These are phyloP conservation scores for Plasmodium inui DNA, from an alignment of 169 alveolate species.

Conservation along the genomic window DNA sequence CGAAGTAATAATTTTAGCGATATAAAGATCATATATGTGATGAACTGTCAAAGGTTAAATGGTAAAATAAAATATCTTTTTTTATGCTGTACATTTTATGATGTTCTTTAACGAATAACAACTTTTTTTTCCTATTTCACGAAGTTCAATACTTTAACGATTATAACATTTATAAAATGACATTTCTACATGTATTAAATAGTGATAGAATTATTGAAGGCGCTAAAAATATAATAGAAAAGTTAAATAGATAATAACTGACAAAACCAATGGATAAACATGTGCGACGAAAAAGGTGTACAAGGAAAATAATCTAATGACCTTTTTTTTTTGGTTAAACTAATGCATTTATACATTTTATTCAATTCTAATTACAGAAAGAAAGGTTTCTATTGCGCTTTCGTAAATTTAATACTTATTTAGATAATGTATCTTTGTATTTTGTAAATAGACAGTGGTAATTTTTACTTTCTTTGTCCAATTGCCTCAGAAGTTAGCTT, in stretches of 20 bases:
- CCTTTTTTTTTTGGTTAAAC: background rate
- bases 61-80: background rate
- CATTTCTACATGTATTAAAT: background rate
- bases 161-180: background rate
- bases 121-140: background rate
- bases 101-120: background rate
- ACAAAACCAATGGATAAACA: background rate
- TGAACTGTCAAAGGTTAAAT: background rate
- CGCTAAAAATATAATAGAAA: background rate
- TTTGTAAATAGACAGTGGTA: background rate
- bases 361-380: background rate
- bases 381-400: background rate
- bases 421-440: background rate
- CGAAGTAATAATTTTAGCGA: background rate
- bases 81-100: background rate
- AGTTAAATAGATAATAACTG: background rate
- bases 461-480: background rate
- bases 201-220: background rate
- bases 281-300: background rate
- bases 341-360: background rate
- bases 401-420: background rate
- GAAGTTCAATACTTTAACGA: background rate
- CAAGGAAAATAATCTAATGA: background rate
- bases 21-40: background rate
- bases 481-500: background rate